Conservation (phyloP, 169 alveolate species). For the Plasmodium knowlesi region DNA sequence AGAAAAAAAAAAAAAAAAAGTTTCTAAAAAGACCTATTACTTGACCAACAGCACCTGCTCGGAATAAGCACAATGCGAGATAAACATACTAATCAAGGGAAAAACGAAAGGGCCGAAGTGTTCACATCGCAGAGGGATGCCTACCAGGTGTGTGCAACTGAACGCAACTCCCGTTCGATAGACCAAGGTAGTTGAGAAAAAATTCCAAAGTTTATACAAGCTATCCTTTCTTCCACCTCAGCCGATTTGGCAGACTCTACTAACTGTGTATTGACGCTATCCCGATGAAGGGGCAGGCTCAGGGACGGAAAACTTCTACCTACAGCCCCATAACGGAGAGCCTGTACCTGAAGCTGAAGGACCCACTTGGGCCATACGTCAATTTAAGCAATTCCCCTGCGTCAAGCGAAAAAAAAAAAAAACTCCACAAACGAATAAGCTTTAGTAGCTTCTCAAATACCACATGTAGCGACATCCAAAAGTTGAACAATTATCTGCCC, state of each 20-base stretch:
- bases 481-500: conserved; percentile 31
- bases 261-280: background rate
- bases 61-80: background rate
- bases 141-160: background rate
- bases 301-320: background rate
- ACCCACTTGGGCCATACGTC: conserved; percentile 51
- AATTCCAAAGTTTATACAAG: background rate
- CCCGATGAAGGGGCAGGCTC: background rate
- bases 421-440: conserved; percentile 14
- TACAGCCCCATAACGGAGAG: conserved; percentile 48
- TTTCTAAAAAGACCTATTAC: background rate
- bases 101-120: background rate
- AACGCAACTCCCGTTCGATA: background rate
- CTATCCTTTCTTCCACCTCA: background rate
- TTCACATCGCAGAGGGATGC: background rate
- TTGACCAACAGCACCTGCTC: background rate
- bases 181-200: background rate
- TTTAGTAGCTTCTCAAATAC: conserved; percentile 72
- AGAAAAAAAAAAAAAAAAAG: background rate
- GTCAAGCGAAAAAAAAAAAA: conserved; percentile 43
- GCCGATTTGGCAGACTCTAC: background rate
- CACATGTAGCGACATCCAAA: conserved; percentile 72
- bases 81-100: background rate
- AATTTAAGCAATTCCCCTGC: conserved; percentile 10
- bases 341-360: conserved; percentile 44